Evolutionary conservation across 2,329 filamentous ascomycete species (phyloP).

Genomic region (Dendryphion nanum): DNA sequence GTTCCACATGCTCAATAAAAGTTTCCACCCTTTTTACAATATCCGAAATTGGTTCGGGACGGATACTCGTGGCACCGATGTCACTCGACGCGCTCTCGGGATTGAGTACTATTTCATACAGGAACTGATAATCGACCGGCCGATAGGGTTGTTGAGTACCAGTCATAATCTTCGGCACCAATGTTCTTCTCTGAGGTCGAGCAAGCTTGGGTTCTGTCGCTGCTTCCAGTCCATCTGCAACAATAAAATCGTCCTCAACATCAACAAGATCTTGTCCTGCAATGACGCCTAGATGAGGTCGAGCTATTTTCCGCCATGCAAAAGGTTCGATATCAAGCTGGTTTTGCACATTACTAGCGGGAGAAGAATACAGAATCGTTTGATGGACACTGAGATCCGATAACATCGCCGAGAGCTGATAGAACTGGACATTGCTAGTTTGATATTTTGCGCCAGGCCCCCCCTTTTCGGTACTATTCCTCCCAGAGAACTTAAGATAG

Average conservation of each 20-base stretch:
- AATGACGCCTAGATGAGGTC: conserved; percentile 2
- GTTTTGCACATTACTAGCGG: too few species aligned
- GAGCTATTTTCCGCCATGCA: conserved; percentile 15
- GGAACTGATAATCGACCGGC: too few species aligned
- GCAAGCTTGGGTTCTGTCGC: not conserved
- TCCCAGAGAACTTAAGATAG: conserved; percentile 14
- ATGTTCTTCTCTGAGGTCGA: too few species aligned
- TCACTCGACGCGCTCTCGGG: too few species aligned
- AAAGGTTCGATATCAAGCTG: conserved; percentile 13
- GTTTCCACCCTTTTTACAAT: too few species aligned
- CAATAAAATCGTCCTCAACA: conserved; percentile 24
- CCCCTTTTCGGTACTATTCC: not conserved
- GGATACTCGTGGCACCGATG: not conserved
- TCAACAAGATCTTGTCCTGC: not conserved
- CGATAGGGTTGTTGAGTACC: too few species aligned
- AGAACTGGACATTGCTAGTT: conserved; percentile 19
- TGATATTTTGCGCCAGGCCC: conserved; percentile 15
- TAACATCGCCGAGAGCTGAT: conserved; percentile 20
- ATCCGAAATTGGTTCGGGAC: too few species aligned
- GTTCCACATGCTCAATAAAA: not conserved
- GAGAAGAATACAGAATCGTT: conserved; percentile 18
- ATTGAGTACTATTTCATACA: too few species aligned
- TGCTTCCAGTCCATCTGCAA: conserved; percentile 20
- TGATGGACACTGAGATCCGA: conserved; percentile 27
- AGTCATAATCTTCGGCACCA: too few species aligned